These are phyloP conservation scores for Neurospora sp. DNA, from an alignment of 2,329 filamentous ascomycete genomes.

Conservation along the genomic window DNA sequence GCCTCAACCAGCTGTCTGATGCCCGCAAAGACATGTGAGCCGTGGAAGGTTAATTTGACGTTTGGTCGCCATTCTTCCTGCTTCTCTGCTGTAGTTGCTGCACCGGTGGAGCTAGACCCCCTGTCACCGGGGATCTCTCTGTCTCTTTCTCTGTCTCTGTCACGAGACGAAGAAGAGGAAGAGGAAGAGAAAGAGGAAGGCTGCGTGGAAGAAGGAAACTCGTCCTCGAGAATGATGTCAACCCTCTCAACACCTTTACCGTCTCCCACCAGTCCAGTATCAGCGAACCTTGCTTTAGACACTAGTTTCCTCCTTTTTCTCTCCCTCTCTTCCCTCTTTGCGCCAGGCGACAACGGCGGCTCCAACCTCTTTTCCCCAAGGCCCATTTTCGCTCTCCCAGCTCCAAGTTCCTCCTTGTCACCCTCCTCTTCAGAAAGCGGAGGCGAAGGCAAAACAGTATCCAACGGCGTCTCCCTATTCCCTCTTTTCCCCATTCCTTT, in stretches of 20 bases:
- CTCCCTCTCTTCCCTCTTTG: constrained; percentile 24
- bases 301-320: constrained; percentile 51
- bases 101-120: constrained; percentile 1
- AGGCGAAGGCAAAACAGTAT: constrained; percentile 37
- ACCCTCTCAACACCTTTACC: constrained; percentile 52
- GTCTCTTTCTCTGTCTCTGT: background rate
- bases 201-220: constrained; percentile 28
- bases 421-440: constrained; percentile 31
- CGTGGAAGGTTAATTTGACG: constrained; percentile 60
- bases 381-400: constrained; percentile 16
- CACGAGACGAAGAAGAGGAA: background rate
- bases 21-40: constrained; percentile 71
- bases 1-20: constrained; percentile 68
- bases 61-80: constrained; percentile 42
- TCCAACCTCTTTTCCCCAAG: constrained; percentile 2
- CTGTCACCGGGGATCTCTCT: background rate
- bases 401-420: constrained; percentile 6
- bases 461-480: constrained; percentile 40
- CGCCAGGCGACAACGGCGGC: constrained; percentile 15
- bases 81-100: constrained; percentile 16
- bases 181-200: background rate
- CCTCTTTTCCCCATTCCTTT: constrained; percentile 22
- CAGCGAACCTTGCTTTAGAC: constrained; percentile 63
- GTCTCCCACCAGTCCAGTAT: constrained; percentile 43
- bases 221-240: constrained; percentile 50